These are phyloP conservation scores for Sporothrix globosa DNA, from an alignment of 2,329 filamentous ascomycete species.

Conservation along the genomic window DNA sequence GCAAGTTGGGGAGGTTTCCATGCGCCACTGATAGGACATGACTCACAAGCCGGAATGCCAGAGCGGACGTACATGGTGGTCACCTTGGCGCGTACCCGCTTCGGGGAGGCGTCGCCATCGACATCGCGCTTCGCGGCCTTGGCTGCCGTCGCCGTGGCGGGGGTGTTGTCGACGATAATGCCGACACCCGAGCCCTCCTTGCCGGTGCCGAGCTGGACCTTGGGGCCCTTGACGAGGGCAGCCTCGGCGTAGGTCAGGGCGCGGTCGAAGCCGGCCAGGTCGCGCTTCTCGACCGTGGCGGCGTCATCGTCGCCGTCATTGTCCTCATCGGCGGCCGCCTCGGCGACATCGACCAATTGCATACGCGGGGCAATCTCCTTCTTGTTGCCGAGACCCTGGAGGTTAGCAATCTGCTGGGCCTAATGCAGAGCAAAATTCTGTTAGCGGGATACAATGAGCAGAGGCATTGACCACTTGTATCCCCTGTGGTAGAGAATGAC, in stretches of 20 bases:
- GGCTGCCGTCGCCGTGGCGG: slow-evolving; percentile 22
- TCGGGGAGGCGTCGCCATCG: slow-evolving; percentile 34
- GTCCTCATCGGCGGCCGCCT: slow-evolving; percentile 36
- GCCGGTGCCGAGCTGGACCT: slow-evolving; percentile 54
- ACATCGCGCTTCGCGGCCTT: slow-evolving; percentile 36
- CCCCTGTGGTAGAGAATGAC: slow-evolving; percentile 22
- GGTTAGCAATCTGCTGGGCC: slow-evolving; percentile 49
- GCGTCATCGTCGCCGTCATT: slow-evolving; percentile 35
- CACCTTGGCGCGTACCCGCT: slow-evolving; percentile 49
- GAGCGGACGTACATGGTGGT: slow-evolving; percentile 54
- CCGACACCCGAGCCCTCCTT: slow-evolving; percentile 48
- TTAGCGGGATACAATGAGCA: slow-evolving; percentile 25
- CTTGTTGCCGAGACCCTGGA: slow-evolving; percentile 56
- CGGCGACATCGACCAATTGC: slow-evolving; percentile 32
- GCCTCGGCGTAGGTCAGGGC: slow-evolving; percentile 53
- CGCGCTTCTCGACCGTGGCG: slow-evolving; percentile 45
- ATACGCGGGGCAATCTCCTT: slow-evolving; percentile 53
- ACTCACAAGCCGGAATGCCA: slow-evolving; percentile 50
- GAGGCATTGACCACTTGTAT: neutral
- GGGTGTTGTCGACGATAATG: slow-evolving; percentile 44
- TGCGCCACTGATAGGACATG: too few species aligned
- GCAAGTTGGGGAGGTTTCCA: neutral
- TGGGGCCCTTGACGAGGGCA: slow-evolving; percentile 51
- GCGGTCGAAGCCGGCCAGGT: slow-evolving; percentile 52
- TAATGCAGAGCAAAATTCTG: slow-evolving; percentile 28